Conservation (phyloP, 2,329 filamentous ascomycete genomes). For the Cytospora schulzeri region DNA sequence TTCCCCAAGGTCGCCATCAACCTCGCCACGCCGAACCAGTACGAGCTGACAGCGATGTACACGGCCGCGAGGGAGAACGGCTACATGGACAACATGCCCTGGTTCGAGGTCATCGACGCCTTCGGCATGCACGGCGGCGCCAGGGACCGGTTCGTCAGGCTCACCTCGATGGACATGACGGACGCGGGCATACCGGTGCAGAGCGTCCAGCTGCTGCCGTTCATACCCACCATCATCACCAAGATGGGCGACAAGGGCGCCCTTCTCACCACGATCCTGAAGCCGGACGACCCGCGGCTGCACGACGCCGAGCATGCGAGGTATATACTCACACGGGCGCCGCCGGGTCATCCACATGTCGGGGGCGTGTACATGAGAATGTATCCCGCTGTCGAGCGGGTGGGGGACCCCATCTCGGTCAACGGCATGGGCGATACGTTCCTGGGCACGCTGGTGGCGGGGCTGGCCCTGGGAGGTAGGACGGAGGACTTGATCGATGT, state of each 20-base stretch:
- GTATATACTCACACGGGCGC: slow-evolving; percentile 71
- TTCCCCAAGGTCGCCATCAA: slow-evolving; percentile 68
- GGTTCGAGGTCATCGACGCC: slow-evolving; percentile 80
- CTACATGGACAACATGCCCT: slow-evolving; percentile 67
- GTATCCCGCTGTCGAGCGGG: slow-evolving; percentile 66
- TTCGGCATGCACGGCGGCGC: slow-evolving; percentile 75
- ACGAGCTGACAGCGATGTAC: slow-evolving; percentile 83
- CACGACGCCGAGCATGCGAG: slow-evolving; percentile 61
- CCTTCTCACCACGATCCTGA: slow-evolving; percentile 72
- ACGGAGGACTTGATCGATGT: slow-evolving; percentile 69
- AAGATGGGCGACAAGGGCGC: slow-evolving; percentile 80
- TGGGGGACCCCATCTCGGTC: slow-evolving; percentile 79
- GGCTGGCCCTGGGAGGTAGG: slow-evolving; percentile 63
- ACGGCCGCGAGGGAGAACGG: slow-evolving; percentile 64
- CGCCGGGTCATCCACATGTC: slow-evolving; percentile 53
- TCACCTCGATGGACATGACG: slow-evolving; percentile 69
- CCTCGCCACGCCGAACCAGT: slow-evolving; percentile 78
- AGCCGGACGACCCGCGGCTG: slow-evolving; percentile 68
- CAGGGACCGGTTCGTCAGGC: slow-evolving; percentile 67
- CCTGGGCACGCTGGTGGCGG: slow-evolving; percentile 80
- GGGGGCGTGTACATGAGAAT: slow-evolving; percentile 82
- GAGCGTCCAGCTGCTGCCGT: slow-evolving; percentile 81
- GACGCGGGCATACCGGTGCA: slow-evolving; percentile 83
- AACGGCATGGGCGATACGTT: slow-evolving; percentile 96
- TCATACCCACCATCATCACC: slow-evolving; percentile 80